Base-by-base conservation (phyloP, 2,329 filamentous ascomycete genomes). In the Ciborinia camelliae region DNA sequence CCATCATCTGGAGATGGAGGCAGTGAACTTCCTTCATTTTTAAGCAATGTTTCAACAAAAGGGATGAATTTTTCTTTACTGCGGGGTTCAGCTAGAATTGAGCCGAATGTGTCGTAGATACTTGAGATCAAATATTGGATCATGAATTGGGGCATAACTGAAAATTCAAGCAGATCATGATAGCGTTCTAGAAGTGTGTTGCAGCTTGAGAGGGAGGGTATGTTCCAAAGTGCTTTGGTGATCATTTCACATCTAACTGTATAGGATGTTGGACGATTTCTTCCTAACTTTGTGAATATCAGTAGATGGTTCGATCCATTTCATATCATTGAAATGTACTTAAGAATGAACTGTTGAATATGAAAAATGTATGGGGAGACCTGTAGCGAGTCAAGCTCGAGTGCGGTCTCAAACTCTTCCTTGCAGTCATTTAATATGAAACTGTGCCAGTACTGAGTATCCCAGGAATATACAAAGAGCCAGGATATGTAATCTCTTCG, bases 161-260 rank as follows among this genome's bases (percentile, higher is more conserved):
- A 23, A 6, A 43, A 41, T 30, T 70, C 63, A 30, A 66, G 59
- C 7, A 68, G 62, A 6, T 53, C 53, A 3, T 62, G 47, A 8
- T 63, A 68, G 7, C 47, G 65, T 20, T 23, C 37, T 43, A 70
- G 53, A 14, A 74, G 66, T 14, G 39, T 45, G 18, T 69, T 60
- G n/a, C 71, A 72, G 12, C 69, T 69, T n/a, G 70, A 69, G 43
- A 59, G 68, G 7, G 70, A 67, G 4, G 72, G 72, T 28, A 73
- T 66, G 55, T 73, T 73, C 48, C 50, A 66, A 10, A 73, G 48
- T 4, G 69, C 71, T 54, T 67, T 73, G 2, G 71, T 62, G 8
- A 62, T 62, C 59, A 62, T 45, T 20, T 53, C 35, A n/a, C 48
- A 37, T n/a, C 48, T 23, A n/a, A 53, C 30, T 47, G 37, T 45